Evolutionary conservation across 139 green algal species (phyloP), one percentile per base, ranked within the genome.

Genomic region (Pseudopediastrum boryanum): DNA sequence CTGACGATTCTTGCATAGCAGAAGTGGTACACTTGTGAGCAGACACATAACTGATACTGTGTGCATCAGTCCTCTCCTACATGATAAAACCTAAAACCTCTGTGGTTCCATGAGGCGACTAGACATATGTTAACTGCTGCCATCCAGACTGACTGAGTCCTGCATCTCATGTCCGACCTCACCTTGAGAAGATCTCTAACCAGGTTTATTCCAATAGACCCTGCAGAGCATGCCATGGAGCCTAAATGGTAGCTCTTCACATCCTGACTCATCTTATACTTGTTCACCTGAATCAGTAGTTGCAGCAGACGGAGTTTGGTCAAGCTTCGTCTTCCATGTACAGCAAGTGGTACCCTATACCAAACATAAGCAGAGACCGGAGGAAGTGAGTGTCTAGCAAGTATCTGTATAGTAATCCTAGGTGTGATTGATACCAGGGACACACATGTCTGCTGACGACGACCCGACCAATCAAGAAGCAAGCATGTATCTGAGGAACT

Each of bases 201-300:
- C 12, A 72, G 35, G 64, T 52, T 52, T 38, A 72, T 72, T 13
- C 38, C 64, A 4, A 72, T 51, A 39, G 2, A 38, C 23, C 88
- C 88, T 25, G 78, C 85, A 61, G 62, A 69, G 79, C 89, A 94
- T 27, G 88, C 89, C 89, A 94, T 94, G 51, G 88, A 86, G 33
- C 78, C 84, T 46, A 94, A 86, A 62, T 89, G 87, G 80, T 91
- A 93, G 21, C 79, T 71, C 66, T 85, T 79, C 27, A 88, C 48
- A 54, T 88, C 87, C 36, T 62, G 67, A n/a, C 84, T 81, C 89
- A 95, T 84, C 58, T 85, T 59, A 68, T 81, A 89, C 4, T 70
- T 68, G 78, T 89, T 85, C 46, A 86, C 71, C 48, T 21, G 48
- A 16, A 58, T 16, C 48, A 58, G 21, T 21, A 58, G 48, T 21